Percentiles rank a stretch among this genome's conserved stretches.
Conservation (phyloP, 805 yeast species). For the Metschnikowia chrysomelidarum region DNA sequence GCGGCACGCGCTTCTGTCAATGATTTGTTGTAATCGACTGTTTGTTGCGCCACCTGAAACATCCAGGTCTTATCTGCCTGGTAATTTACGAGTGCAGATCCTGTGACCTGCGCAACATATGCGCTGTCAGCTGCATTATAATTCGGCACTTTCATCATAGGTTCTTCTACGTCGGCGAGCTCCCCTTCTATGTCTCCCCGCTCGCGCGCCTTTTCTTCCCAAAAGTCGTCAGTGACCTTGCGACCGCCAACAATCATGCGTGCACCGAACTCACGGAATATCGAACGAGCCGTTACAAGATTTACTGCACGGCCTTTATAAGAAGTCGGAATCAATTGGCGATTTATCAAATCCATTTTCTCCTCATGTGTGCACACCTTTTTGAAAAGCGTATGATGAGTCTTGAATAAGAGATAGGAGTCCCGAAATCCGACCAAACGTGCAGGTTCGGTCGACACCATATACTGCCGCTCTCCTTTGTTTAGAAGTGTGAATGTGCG, state of each 20-base stretch:
- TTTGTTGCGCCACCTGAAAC: conserved; percentile 77
- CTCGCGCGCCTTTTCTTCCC: conserved; percentile 58
- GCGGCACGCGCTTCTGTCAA: conserved; percentile 57
- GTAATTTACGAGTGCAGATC: conserved; percentile 40
- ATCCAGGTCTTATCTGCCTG: conserved; percentile 76
- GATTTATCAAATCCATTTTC: conserved; percentile 76
- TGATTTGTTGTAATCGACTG: conserved; percentile 66
- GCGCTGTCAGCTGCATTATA: conserved; percentile 18
- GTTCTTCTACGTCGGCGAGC: conserved; percentile 55
- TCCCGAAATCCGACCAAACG: conserved; percentile 92
- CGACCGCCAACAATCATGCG: conserved; percentile 76
- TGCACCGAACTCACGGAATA: conserved; percentile 91
- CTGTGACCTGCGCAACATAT: conserved; percentile 35
- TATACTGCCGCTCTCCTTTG: conserved; percentile 70
- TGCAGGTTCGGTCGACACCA: conserved; percentile 96
- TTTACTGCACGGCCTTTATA: conserved; percentile 90
- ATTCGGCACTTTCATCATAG: conserved; percentile 12
- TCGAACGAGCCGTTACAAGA: conserved; percentile 84
- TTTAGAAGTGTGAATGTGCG: conserved; percentile 63
- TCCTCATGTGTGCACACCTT: conserved; percentile 72
- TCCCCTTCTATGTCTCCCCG: conserved; percentile 72
- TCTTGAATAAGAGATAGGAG: conserved; percentile 83
- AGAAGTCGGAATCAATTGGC: conserved; percentile 82
- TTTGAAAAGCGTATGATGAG: conserved; percentile 74
- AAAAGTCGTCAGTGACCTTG: conserved; percentile 83